Conservation (phyloP, 768 basidiomycete genomes). For the Sarcodon sp. region DNA sequence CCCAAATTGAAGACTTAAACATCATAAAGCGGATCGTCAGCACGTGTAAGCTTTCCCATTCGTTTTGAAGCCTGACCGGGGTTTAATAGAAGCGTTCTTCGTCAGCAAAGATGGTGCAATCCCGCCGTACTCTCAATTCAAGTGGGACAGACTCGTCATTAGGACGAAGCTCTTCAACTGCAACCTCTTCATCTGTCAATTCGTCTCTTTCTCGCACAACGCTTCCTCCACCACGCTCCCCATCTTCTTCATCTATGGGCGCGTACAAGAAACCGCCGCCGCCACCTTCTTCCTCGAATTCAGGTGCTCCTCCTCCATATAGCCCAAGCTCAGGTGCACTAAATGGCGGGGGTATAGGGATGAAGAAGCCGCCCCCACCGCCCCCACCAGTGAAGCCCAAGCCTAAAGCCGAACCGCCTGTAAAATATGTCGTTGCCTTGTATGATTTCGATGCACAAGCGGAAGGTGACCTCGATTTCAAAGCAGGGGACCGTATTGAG, state of each 20-base stretch:
- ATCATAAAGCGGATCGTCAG: conserved; percentile 80
- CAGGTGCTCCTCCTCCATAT: conserved; percentile 24
- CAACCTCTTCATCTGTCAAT: conserved; percentile 12
- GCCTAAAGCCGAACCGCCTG: conserved; percentile 49
- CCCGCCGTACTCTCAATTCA: conserved; percentile 23
- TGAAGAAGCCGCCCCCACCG: conserved; percentile 78
- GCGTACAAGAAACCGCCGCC: conserved; percentile 31
- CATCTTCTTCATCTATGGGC: conserved; percentile 14
- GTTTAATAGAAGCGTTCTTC: neutral
- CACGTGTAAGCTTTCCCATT: conserved; percentile 46
- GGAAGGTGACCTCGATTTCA: conserved; percentile 87
- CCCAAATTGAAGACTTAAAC: conserved; percentile 62
- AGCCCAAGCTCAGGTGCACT: conserved; percentile 12
- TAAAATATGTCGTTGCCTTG: conserved; percentile 76
- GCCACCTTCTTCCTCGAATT: conserved; percentile 18
- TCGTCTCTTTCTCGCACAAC: conserved; percentile 6
- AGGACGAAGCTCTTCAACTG: conserved; percentile 6
- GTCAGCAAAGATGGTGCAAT: conserved; percentile 58
- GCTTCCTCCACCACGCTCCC: conserved; percentile 23
- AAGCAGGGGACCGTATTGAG: conserved; percentile 82
- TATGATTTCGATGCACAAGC: conserved; percentile 96
- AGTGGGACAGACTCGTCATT: conserved; percentile 3
- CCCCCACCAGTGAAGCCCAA: conserved; percentile 89
- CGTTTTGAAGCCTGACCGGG: neutral
- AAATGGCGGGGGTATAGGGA: conserved; percentile 26